Evolutionary conservation across 2,329 filamentous ascomycete genomes (phyloP).

Genomic region (Ceratocystis colombiana): DNA sequence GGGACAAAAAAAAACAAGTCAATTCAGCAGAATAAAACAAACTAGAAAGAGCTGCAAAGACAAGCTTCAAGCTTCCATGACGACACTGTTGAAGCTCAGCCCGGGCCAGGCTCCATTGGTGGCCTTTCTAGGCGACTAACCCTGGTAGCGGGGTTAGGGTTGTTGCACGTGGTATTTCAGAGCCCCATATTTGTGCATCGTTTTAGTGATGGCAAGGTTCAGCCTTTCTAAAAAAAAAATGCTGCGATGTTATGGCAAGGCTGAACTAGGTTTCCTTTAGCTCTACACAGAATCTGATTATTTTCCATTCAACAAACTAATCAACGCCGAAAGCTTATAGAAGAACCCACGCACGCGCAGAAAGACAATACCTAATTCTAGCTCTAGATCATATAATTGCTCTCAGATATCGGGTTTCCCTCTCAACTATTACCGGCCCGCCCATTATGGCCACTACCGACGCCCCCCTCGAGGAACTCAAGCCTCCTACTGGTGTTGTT

Average conservation of each 20-base stretch:
- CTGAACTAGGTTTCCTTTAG: background rate
- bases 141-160: slow-evolving; percentile 7
- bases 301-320: background rate
- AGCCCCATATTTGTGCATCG: background rate
- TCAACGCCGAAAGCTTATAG: background rate
- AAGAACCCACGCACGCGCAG: background rate
- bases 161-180: background rate
- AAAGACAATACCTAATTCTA: background rate
- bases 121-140: slow-evolving; percentile 8
- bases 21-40: too few relatives aligned
- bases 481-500: slow-evolving; percentile 72
- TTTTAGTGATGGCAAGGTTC: background rate
- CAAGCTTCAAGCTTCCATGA: slow-evolving; percentile 23
- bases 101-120: background rate
- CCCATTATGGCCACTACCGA: slow-evolving; percentile 30
- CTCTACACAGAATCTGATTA: background rate
- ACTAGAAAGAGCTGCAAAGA: background rate
- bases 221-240: slow-evolving; percentile 15
- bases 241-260: slow-evolving; percentile 1
- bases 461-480: slow-evolving; percentile 54
- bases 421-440: background rate
- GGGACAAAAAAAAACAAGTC: background rate
- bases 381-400: background rate
- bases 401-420: background rate
- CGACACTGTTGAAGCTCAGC: slow-evolving; percentile 13